Evolutionary conservation across 2,329 filamentous ascomycete species (phyloP).

Genomic region (Aspergillus sp.): DNA sequence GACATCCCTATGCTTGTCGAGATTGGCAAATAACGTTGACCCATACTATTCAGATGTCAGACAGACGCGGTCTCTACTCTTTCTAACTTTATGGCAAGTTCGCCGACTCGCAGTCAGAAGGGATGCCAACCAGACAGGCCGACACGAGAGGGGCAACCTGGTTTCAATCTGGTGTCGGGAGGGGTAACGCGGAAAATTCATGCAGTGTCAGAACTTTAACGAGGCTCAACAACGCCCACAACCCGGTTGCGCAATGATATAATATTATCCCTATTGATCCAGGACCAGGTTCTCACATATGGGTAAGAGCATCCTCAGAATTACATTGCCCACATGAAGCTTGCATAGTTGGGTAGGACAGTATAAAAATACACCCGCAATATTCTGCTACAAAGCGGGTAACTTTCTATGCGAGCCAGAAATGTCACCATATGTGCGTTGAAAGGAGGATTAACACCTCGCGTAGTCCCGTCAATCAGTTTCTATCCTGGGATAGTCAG

Average conservation of each 20-base stretch:
- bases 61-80: neutral
- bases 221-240: neutral
- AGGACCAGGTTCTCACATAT: neutral
- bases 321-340: neutral
- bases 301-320: neutral
- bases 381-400: neutral
- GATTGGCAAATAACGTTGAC: too few relatives aligned
- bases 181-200: slow-evolving; percentile 1
- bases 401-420: neutral
- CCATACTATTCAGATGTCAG: neutral
- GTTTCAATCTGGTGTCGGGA: neutral
- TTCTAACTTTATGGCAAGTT: neutral
- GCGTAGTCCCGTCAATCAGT: neutral
- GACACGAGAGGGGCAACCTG: neutral
- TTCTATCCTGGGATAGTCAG: neutral
- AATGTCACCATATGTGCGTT: neutral
- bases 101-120: neutral
- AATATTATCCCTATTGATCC: neutral
- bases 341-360: neutral
- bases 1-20: too few relatives aligned
- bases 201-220: slow-evolving; percentile 18
- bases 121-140: neutral
- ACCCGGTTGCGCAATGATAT: slow-evolving; percentile 1
- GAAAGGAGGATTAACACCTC: neutral
- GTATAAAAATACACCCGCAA: too few relatives aligned